Base-by-base conservation (phyloP, 2,329 filamentous ascomycete species). In the Pseudonectria buxi region DNA sequence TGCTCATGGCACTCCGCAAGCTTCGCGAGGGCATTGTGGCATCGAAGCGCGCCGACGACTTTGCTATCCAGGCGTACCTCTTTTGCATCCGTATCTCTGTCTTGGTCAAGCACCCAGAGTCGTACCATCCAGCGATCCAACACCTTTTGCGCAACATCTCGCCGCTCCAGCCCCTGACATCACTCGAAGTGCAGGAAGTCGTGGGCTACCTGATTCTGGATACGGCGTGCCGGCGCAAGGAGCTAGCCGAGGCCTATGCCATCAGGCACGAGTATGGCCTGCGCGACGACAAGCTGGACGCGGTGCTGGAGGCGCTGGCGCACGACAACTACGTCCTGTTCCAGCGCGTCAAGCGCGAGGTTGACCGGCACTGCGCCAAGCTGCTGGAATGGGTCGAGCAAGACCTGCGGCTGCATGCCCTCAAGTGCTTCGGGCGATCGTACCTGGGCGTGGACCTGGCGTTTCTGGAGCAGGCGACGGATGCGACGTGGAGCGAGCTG, bases 1-100 rank as follows among this genome's bases (percentile, higher is more conserved):
- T 96, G 34, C 71, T 95, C 35, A 76, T 85, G 51, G 86, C 90
- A 3, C 81, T 96, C 56, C 81, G 92, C 43, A 96, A 95, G 59
- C 76, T 98, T 24, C 80, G 92, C 37, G 92, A 98, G 66, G 89
- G 83, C 15, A 81, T 96, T 31, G 77, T 94, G 3, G 86, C 86
- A 10, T 81, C 84, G 7, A 77, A 79, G 35, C 78, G 89, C 14
- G 68, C 72, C 25, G 85, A 95, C 55, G 69, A 76, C 34, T 98
- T 98, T 61, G 81, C 90, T 2, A 78, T 84, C n/a, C 81, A 88
- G 49, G 86, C 81, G 12, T 95, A 96, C 62, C 78, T 94, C 43
- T 96, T 96, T 68, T 87, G 86, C 51, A 86, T 94, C 50, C 83
- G 89, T 36, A 72, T 89, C 16, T 81, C 85, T 15, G 81, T 98